Conservation (phyloP, 441 rosid genomes). For the Macaranga tanarius region DNA sequence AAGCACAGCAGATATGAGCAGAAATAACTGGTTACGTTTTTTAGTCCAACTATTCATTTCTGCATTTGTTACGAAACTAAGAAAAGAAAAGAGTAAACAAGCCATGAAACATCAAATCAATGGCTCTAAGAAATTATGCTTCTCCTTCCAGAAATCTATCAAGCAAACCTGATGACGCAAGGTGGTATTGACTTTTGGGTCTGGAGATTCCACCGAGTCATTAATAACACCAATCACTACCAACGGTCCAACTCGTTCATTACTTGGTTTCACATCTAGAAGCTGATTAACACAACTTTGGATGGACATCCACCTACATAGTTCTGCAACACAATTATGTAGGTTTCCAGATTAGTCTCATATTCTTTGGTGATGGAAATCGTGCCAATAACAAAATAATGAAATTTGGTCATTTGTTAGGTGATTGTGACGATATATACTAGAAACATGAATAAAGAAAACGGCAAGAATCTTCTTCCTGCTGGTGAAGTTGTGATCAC, state of each 20-base stretch:
- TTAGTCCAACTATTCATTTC: not conserved
- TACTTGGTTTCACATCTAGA: constrained; percentile 48
- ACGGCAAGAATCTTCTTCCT: too few species aligned
- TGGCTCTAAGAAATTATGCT: not conserved
- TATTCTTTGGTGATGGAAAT: not conserved
- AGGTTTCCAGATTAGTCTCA: constrained; percentile 7
- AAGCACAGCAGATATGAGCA: not conserved
- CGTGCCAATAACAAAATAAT: not conserved
- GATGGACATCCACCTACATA: constrained; percentile 64
- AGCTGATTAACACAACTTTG: constrained; percentile 56
- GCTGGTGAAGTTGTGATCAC: not conserved
- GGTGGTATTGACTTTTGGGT: constrained; percentile 38
- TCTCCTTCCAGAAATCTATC: constrained; percentile 7
- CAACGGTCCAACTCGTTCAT: constrained; percentile 65
- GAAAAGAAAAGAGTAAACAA: not conserved
- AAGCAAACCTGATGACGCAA: constrained; percentile 62
- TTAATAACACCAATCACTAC: constrained; percentile 51
- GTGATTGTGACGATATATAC: not conserved
- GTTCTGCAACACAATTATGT: constrained; percentile 39
- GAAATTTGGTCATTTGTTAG: not conserved
- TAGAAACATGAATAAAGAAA: not conserved
- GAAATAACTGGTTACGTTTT: not conserved
- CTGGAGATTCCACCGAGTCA: constrained; percentile 36
- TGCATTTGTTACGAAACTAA: not conserved
- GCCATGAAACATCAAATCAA: too few species aligned